Base-by-base conservation (phyloP, 345 rosid species). In the Toxicodendron radicans region DNA sequence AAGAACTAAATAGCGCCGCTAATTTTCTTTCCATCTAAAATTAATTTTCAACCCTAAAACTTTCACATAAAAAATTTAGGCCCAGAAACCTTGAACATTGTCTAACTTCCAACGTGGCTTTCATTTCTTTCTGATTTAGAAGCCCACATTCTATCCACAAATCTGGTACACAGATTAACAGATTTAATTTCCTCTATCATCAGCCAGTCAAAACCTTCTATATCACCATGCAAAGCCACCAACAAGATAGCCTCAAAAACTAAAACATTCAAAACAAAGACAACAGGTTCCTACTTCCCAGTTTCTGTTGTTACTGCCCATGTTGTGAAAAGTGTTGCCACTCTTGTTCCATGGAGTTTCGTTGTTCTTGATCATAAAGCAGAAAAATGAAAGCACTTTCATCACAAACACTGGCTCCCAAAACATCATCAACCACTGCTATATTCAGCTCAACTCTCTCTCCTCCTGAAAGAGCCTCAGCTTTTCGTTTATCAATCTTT, bases 341-440 rank as follows among this genome's bases (percentile, higher is more conserved):
- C 32, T 52, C 46, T 68, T 49, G n/a, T 41, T 79, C 6, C 30
- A 68, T 73, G 65, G 74, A 52, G 57, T 64, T 27, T 23, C 74
- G 10, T 61, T 14, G 14, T 17, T 52, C 60, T 38, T 54, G 46
- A 10, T 17, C 24, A 32, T 43, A 41, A 51, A 56, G 13, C 64
- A 58, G 45, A 18, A 30, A 64, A 57, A 82, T 84, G 88, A 82
- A 83, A 71, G 49, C 77, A 53, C 63, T 83, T 54, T 65, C 83
- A 35, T 73, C 79, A 18, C 87, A 80, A 71, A 70, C 81, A 14
- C 82, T 69, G 41, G 73, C 71, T 60, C 68, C 78, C 48, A 70
- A 32, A 68, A 66, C 70, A 72, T 58, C 56, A 67, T 33, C 49
- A 46, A 6, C 58, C 33, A 46, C 58, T 18, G 67, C 84, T 60